Evolutionary conservation across 352 stramenopile genomes (phyloP), one percentile per base, ranked within the genome.

Genomic region (Aphanomyces astaci): DNA sequence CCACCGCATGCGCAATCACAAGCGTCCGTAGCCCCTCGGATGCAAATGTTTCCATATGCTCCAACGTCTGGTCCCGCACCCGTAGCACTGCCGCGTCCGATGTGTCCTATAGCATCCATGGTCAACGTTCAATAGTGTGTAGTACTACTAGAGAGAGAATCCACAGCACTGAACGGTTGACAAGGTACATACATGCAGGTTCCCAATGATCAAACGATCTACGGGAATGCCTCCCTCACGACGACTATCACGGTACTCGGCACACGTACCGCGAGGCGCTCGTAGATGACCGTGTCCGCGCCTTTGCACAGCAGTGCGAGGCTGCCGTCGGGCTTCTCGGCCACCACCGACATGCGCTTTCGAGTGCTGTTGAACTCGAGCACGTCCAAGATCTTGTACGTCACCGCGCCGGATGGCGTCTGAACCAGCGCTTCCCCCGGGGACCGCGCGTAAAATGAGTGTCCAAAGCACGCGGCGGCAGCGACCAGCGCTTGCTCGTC

Each of bases 311-410:
- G 77, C 17, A 94, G 62, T 63, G 90, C 88, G 17, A 94, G 56
- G 27, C 75, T 74, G 2, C 82, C 84, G 4, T 76, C 57, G 0
- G 79, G 83, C 2, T 67, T 75, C 43, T 81, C 78, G 10, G 94
- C 76, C 39, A 98, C 83, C 25, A 98, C 89, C 3, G 90, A 98
- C 94, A 98, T 98, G 32, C 94, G 88, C 76, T 98, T 98, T 1
- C 94, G 86, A 28, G 89, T 98, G 25, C 86, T 97, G 76, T 98
- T 96, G 72, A 98, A 98, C 43, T 96, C 89, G 11, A 98, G 88
- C 17, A 96, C 90, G 59, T 96, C 89, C 5, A 98, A 70, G 2
- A 98, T 78, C n/a, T 96, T 71, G 60, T 95, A 97, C 24, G 32
- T 52, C 19, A 53, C 54, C n/a, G 11, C 39, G 75, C 46, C 17